Evolutionary conservation across 2,329 filamentous ascomycete species (phyloP).

Genomic region (Ceratocystiopsis minuta): DNA sequence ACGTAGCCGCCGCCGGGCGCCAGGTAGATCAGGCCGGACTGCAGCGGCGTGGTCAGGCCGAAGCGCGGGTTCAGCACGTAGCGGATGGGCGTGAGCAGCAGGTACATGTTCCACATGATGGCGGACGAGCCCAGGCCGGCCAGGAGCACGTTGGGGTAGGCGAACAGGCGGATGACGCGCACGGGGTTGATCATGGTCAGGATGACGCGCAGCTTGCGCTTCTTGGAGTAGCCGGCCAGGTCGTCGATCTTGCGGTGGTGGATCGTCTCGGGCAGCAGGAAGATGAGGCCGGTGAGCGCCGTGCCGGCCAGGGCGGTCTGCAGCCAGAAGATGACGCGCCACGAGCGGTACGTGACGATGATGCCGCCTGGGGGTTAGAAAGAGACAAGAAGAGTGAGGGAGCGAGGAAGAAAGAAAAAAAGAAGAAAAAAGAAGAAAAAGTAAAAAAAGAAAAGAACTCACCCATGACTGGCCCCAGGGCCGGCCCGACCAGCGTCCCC

Average conservation of each 20-base stretch:
- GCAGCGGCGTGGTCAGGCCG: conserved; percentile 41
- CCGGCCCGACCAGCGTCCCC: conserved; percentile 48
- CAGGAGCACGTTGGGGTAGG: conserved; percentile 46
- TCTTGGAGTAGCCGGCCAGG: conserved; percentile 27
- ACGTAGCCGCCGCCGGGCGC: conserved; percentile 52
- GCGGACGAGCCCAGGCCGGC: conserved; percentile 37
- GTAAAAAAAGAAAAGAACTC: no score
- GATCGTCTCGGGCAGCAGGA: conserved; percentile 51
- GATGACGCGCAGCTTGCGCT: conserved; percentile 29
- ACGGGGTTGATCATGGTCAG: conserved; percentile 42
- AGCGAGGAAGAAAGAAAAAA: no score
- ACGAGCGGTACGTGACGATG: conserved; percentile 47
- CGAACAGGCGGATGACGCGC: conserved; percentile 37
- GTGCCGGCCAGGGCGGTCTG: conserved; percentile 43
- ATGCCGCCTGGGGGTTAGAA: conserved; percentile 28
- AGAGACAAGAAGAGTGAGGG: no score
- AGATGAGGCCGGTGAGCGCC: conserved; percentile 34
- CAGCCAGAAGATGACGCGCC: conserved; percentile 55
- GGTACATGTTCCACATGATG: conserved; percentile 57
- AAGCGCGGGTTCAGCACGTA: conserved; percentile 57
- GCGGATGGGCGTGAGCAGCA: conserved; percentile 47
- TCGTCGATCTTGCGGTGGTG: conserved; percentile 37
- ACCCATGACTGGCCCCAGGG: conserved; percentile 40
- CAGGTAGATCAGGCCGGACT: conserved; percentile 51
- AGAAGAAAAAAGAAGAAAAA: no score